Evolutionary conservation across 805 yeast species (phyloP).

Genomic region (Sugiyamaella chiloensis): DNA sequence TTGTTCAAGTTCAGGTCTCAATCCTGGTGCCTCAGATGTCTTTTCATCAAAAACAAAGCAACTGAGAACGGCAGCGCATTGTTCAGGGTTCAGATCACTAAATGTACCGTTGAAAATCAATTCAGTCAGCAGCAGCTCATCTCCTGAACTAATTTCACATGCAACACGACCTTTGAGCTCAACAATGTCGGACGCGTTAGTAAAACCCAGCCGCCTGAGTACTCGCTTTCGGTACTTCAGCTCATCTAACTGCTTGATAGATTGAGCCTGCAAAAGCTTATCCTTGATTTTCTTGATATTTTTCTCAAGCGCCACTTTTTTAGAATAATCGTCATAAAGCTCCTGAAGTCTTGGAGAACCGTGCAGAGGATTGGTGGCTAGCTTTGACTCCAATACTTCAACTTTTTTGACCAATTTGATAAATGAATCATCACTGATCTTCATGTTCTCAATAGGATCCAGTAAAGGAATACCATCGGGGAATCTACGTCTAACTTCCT

Average conservation of each 20-base stretch:
- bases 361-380: conserved; percentile 64
- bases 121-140: conserved; percentile 75
- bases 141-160: conserved; percentile 92
- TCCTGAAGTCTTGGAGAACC: conserved; percentile 49
- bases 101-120: conserved; percentile 93
- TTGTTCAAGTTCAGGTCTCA: conserved; percentile 87
- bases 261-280: conserved; percentile 77
- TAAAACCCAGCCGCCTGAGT: conserved; percentile 84
- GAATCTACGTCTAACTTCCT: conserved; percentile 76
- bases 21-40: conserved; percentile 77
- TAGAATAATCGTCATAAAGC: conserved; percentile 60
- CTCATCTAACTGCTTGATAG: conserved; percentile 92
- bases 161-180: conserved; percentile 97
- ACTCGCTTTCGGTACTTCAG: conserved; percentile 90
- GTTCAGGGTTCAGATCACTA: conserved; percentile 82
- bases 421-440: conserved; percentile 79
- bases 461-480: conserved; percentile 89
- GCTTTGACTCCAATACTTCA: conserved; percentile 74
- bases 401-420: conserved; percentile 66
- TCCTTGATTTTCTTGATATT: conserved; percentile 58
- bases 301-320: conserved; percentile 58
- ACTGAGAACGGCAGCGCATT: conserved; percentile 86
- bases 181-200: conserved; percentile 83
- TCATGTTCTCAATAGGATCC: conserved; percentile 92
- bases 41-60: conserved; percentile 97